Base-by-base conservation (phyloP, 2,329 filamentous ascomycete species). In the Aspergillus versicolor region DNA sequence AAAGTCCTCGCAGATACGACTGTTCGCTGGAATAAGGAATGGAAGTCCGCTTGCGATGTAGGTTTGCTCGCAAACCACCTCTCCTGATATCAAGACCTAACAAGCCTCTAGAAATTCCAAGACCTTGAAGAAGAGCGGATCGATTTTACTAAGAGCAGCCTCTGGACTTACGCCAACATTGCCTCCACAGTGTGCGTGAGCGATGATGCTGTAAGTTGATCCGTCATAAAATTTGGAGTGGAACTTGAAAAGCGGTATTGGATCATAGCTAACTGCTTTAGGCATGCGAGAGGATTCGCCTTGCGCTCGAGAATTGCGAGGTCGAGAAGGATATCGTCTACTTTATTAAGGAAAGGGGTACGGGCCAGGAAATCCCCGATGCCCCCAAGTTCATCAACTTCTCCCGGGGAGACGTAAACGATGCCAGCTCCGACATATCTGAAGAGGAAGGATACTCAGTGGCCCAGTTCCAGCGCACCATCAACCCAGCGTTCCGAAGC, bases 371-470 rank as follows among this genome's bases (percentile, higher is more conserved):
- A 73, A 99, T 99, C 46, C 95, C 94, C 1, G 94, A 97, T 73
- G 86, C 94, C 22, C 94, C 94, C 43, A 97, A 92, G 74, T 99
- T 97, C 74, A 97, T 99, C 84, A 97, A 99, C 79, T 99, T 97
- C 74, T 95, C 91, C 73, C 88, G 94, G 11, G 94, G 93, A 71
- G 77, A 88, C 45, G 82, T 82, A 38, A 79, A 87, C 54, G 94
- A 99, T 65, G 87, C 85, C 38, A 86, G 87, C 64, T 97, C 93
- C 1, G 91, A 94, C 61, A 81, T 84, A 11, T 93, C 90, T 0
- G 92, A 96, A 21, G 92, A 96, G n/a, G 92, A 96, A 62, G 91
- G 92, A 4, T 99, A 96, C 71, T 96, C 92, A 0, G 91, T 99
- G 12, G 95, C 95, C 4, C 93, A 99, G 70, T 99, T 97, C 68